phyloP scores from a whole-genome alignment of 345 rosid genomes.

The Citrus cavaleriei region DNA sequence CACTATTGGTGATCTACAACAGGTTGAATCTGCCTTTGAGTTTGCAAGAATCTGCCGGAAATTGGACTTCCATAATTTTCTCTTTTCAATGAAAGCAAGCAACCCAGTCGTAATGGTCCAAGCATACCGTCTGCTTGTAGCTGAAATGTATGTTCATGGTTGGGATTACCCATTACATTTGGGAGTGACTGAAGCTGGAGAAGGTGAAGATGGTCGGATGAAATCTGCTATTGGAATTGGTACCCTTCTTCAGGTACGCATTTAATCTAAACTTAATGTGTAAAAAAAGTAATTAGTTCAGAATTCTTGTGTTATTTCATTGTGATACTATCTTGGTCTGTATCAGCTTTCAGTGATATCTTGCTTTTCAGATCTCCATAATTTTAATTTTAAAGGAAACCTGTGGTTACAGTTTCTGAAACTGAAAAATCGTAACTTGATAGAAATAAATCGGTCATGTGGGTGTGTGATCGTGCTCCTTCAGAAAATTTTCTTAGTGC shows the following conservation, averaged over 20 bases:
- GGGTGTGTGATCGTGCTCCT: not conserved
- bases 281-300: not conserved
- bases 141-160: slow-evolving; percentile 94
- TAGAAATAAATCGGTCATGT: not conserved
- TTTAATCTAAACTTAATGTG: slow-evolving; percentile 5
- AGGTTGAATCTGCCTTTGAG: slow-evolving; percentile 99
- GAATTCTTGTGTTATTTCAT: not conserved
- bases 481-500: not conserved
- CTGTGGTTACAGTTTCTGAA: not conserved
- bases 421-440: not conserved
- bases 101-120: slow-evolving; percentile 98
- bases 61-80: slow-evolving; percentile 91
- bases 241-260: slow-evolving; percentile 83
- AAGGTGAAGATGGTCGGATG: slow-evolving; percentile 99
- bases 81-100: slow-evolving; percentile 99
- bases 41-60: slow-evolving; percentile 94
- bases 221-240: slow-evolving; percentile 99
- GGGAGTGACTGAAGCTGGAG: slow-evolving; percentile 99
- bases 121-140: slow-evolving; percentile 88
- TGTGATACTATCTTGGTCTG: not conserved
- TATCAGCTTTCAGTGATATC: not conserved
- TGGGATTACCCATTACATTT: slow-evolving; percentile 98
- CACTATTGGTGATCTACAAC: slow-evolving; percentile 26
- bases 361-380: not conserved
- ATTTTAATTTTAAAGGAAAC: not conserved